phyloP scores from a whole-genome alignment of 2,329 filamentous ascomycete genomes.

The Pyricularia sp. region DNA sequence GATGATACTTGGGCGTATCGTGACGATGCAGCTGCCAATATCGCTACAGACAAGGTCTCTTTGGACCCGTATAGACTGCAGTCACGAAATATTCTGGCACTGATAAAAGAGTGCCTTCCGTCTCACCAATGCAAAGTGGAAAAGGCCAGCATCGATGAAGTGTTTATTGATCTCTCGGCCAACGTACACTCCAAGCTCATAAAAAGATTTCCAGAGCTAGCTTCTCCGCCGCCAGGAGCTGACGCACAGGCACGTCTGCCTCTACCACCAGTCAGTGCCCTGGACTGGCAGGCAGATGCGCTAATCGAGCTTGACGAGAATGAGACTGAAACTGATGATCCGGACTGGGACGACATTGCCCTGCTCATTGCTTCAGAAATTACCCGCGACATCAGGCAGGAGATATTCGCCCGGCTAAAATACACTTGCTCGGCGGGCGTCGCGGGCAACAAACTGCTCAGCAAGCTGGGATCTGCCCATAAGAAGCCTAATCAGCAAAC shows the following conservation, averaged over 20 bases:
- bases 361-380: conserved; percentile 85
- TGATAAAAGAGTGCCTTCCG: conserved; percentile 67
- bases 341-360: conserved; percentile 93
- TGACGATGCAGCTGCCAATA: conserved; percentile 67
- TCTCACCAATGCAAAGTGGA: conserved; percentile 56
- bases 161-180: conserved; percentile 84
- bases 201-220: conserved; percentile 67
- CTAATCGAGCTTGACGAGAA: conserved; percentile 66
- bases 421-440: conserved; percentile 93
- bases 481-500: conserved; percentile 95
- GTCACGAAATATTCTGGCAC: conserved; percentile 69
- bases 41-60: conserved; percentile 85
- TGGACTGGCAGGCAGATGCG: conserved; percentile 81
- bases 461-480: conserved; percentile 83
- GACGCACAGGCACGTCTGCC: conserved; percentile 65
- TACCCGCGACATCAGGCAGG: conserved; percentile 62
- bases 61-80: conserved; percentile 85
- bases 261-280: conserved; percentile 53
- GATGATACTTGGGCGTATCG: conserved; percentile 89
- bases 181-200: conserved; percentile 71
- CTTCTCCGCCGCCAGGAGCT: conserved; percentile 62
- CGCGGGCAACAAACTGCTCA: conserved; percentile 83
- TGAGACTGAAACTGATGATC: conserved; percentile 67
- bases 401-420: conserved; percentile 59
- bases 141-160: conserved; percentile 92